Evolutionary conservation across 352 stramenopile genomes (phyloP).

Genomic region (Globisporangium irregulare): DNA sequence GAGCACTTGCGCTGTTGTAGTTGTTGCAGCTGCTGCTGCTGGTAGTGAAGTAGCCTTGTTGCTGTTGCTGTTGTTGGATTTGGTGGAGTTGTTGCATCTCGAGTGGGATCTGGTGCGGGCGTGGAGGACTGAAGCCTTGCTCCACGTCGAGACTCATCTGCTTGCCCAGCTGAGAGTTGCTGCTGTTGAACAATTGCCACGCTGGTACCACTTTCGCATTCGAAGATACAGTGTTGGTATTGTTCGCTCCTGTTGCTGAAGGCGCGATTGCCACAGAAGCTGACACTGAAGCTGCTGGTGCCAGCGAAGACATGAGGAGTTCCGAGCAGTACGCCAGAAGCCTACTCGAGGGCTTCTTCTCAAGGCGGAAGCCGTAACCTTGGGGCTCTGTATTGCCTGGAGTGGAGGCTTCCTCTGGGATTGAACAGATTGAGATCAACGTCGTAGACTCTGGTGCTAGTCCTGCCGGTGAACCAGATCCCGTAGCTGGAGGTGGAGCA

Average conservation of each 20-base stretch:
- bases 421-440: constrained; percentile 8
- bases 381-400: neutral
- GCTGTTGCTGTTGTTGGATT: neutral
- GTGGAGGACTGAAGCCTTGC: constrained; percentile 11
- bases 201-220: constrained; percentile 32
- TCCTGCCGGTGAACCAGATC: neutral
- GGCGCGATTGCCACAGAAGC: neutral
- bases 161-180: neutral
- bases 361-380: neutral
- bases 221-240: constrained; percentile 15
- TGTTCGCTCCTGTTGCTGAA: neutral
- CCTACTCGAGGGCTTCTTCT: constrained; percentile 25
- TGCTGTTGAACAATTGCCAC: constrained; percentile 25
- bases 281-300: constrained; percentile 3
- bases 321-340: constrained; percentile 47
- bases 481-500: neutral
- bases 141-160: constrained; percentile 12
- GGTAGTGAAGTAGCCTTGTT: neutral
- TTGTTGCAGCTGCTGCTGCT: neutral
- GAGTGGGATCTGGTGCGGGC: neutral
- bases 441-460: neutral
- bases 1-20: neutral
- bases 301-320: constrained; percentile 29
- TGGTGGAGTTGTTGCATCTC: constrained; percentile 5
- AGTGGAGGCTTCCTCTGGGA: neutral